A percentile compares a stretch with the other conserved stretches of the same genome.
phyloP scores from a whole-genome alignment of 2,329 filamentous ascomycete genomes.

The Clarireedia monteithiana region DNA sequence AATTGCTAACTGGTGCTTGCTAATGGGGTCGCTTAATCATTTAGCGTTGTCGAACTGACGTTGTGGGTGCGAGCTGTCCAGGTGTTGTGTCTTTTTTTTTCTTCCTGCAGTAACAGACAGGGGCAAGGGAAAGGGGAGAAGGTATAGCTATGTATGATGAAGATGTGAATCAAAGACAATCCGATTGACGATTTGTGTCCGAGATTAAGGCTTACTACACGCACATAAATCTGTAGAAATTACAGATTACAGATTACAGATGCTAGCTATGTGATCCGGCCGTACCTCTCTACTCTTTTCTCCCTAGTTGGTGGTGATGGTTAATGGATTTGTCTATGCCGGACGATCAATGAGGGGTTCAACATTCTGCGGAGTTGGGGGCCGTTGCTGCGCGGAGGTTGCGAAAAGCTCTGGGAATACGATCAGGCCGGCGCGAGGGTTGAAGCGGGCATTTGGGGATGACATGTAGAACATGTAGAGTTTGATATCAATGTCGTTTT shows the following conservation, averaged over 20 bases:
- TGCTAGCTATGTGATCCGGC: no score
- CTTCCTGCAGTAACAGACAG: not conserved
- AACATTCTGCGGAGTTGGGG: not conserved
- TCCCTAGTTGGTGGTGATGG: not conserved
- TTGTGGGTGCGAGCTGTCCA: not conserved
- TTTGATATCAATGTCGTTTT: no score
- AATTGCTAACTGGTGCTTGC: not conserved
- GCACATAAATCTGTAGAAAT: no score
- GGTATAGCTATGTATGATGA: not conserved
- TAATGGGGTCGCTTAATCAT: not conserved
- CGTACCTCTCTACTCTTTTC: not conserved
- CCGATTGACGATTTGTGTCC: no score
- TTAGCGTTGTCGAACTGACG: conserved; percentile 1
- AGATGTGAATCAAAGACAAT: not conserved
- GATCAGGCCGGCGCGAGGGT: no score
- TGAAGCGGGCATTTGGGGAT: no score
- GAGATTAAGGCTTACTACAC: no score
- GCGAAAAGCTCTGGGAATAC: not conserved
- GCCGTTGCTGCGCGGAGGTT: not conserved
- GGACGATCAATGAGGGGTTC: conserved; percentile 4
- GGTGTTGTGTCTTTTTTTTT: not conserved
- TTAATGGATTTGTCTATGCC: not conserved
- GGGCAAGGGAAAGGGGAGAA: not conserved
- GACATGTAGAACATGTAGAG: no score
- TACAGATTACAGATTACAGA: no score